Evolutionary conservation across 2,329 filamentous ascomycete species (phyloP), one percentile per base, ranked within the genome.

Genomic region (Juglanconis sp.): DNA sequence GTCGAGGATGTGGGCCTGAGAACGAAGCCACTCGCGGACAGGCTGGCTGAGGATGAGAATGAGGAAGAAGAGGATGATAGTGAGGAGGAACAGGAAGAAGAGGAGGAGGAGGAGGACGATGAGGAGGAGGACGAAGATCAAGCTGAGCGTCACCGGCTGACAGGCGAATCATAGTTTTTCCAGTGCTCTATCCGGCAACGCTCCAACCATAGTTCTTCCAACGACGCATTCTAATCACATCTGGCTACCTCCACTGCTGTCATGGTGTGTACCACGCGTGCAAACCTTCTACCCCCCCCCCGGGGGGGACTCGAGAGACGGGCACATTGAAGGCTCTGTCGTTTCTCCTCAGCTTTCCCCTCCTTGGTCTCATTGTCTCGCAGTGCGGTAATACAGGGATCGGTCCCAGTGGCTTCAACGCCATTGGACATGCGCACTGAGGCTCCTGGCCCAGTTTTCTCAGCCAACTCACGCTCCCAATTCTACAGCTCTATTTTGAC

Each of bases 21-120:
- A 55, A 85, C 86, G 46, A 96, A 96, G 82, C 91, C 88, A 24
- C 77, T 99, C 64, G 92, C 98, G 76, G 92, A 96, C 72, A 98
- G 95, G 93, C 79, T 98, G 59, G 92, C 88, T 4, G 90, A 92
- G 69, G 86, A 85, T 48, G 84, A 86, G 15, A 80, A 79, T 34
- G 82, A 80, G n/a, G 84, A 81, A 1, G 83, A 82, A 10, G 79
- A 80, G 9, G 81, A 82, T 5, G 77, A 79, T 9, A 74, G 76
- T 3, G 77, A 77, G 24, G 77, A 76, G 3, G 80, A 80, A 0
- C 81, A 81, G 1, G 79, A 79, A 2, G 80, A 82, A 0, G 79
- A 79, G 0, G 80, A 80, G 0, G 79, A 79, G 0, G 79, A 78
- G 1, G 77, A 78, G 1, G 79, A 80, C 2, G 74, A 74, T 6